phyloP scores from a whole-genome alignment of 768 basidiomycete genomes.

The Gloeostereum incarnatum region DNA sequence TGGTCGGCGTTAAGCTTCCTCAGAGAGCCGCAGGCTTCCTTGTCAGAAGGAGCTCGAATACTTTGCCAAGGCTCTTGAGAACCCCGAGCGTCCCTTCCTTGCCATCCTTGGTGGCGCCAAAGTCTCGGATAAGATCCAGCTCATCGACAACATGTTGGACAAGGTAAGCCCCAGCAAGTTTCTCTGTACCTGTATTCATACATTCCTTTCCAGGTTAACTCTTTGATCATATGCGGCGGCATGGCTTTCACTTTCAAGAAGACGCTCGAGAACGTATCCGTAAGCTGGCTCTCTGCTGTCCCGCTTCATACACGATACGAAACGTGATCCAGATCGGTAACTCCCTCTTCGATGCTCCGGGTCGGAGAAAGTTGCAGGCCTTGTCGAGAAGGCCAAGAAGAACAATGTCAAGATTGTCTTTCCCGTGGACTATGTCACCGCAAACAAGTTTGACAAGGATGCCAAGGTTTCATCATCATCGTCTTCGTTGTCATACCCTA shows the following conservation, averaged over 20 bases:
- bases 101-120: slow-evolving; percentile 98
- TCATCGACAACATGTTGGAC: slow-evolving; percentile 99
- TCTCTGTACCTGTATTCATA: background rate
- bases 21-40: slow-evolving; percentile 94
- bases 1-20: slow-evolving; percentile 93
- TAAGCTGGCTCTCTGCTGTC: slow-evolving; percentile 20
- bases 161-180: slow-evolving; percentile 54
- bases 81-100: slow-evolving; percentile 91
- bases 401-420: slow-evolving; percentile 93
- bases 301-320: background rate
- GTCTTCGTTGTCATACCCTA: background rate
- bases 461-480: slow-evolving; percentile 31
- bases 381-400: slow-evolving; percentile 87
- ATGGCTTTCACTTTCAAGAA: slow-evolving; percentile 99
- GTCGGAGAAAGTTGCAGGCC: slow-evolving; percentile 76
- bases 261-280: slow-evolving; percentile 70
- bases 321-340: slow-evolving; percentile 65
- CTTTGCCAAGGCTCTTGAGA: slow-evolving; percentile 96
- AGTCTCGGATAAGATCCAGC: slow-evolving; percentile 97
- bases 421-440: slow-evolving; percentile 91
- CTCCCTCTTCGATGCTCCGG: slow-evolving; percentile 87
- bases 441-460: slow-evolving; percentile 91
- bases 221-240: slow-evolving; percentile 92
- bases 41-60: slow-evolving; percentile 97
- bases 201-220: slow-evolving; percentile 59